A percentile compares a stretch with the other conserved stretches of the same genome.
phyloP scores from a whole-genome alignment of 345 rosid genomes.

The Pelargonium nanum region DNA sequence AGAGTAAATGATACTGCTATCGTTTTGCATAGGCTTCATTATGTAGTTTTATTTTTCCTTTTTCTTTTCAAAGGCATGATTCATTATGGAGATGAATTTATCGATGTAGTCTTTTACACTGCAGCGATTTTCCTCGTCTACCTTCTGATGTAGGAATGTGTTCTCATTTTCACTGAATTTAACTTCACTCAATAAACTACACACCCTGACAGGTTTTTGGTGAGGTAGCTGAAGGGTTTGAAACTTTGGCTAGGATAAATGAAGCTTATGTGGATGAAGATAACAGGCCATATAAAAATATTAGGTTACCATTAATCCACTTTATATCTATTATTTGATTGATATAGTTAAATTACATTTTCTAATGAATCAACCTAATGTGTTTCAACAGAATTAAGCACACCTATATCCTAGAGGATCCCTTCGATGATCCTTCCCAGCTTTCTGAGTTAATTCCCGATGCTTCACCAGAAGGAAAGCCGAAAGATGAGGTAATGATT shows the following conservation, averaged over 20 bases:
- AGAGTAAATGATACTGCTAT: too few relatives aligned
- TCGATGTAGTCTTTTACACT: not conserved
- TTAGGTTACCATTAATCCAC: slow-evolving; percentile 30
- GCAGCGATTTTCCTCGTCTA: not conserved
- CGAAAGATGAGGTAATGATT: slow-evolving; percentile 66
- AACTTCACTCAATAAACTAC: not conserved
- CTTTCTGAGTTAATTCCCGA: slow-evolving; percentile 67
- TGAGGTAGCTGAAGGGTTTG: slow-evolving; percentile 86
- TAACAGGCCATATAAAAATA: slow-evolving; percentile 67
- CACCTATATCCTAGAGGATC: slow-evolving; percentile 72
- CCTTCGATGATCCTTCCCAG: slow-evolving; percentile 80
- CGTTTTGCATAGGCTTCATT: too few relatives aligned
- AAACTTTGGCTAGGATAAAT: slow-evolving; percentile 71
- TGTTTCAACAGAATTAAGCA: slow-evolving; percentile 59
- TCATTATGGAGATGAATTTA: not conserved
- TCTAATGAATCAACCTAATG: not conserved
- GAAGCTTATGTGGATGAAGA: slow-evolving; percentile 85
- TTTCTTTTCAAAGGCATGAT: too few relatives aligned
- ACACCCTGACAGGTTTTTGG: slow-evolving; percentile 62
- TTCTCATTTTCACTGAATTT: not conserved
- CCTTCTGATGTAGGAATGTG: not conserved
- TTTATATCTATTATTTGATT: slow-evolving; percentile 2
- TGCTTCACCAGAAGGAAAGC: slow-evolving; percentile 89
- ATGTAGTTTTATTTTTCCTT: too few relatives aligned
- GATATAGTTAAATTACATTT: slow-evolving; percentile 2